phyloP scores from a whole-genome alignment of 2,329 filamentous ascomycete genomes.

The Colletotrichum sp. region DNA sequence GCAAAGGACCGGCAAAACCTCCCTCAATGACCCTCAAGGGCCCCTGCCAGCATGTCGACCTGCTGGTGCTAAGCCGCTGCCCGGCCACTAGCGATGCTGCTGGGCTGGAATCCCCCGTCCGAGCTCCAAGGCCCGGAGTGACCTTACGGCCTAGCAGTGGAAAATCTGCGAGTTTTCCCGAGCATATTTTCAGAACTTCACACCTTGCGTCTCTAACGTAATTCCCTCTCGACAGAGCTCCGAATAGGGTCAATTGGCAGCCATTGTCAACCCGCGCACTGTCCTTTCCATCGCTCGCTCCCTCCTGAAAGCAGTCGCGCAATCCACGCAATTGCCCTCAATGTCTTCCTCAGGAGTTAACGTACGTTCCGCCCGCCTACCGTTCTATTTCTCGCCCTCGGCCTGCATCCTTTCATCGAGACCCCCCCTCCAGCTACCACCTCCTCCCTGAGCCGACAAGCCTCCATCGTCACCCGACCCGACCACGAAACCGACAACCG shows the following conservation, averaged over 20 bases:
- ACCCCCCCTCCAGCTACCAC: background rate
- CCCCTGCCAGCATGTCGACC: background rate
- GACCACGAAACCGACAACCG: background rate
- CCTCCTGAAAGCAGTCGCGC: slow-evolving; percentile 42
- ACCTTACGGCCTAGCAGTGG: slow-evolving; percentile 24
- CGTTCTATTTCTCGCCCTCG: background rate
- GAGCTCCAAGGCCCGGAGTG: slow-evolving; percentile 30
- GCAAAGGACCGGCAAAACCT: slow-evolving; percentile 20
- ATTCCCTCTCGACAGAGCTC: slow-evolving; percentile 42
- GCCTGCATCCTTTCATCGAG: background rate
- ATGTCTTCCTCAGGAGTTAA: slow-evolving; percentile 75
- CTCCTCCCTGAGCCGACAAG: slow-evolving; percentile 11
- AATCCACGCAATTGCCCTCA: slow-evolving; percentile 46
- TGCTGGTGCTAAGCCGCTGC: background rate
- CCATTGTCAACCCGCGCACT: slow-evolving; percentile 40
- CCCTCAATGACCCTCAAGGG: background rate
- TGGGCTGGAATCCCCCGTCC: slow-evolving; percentile 25
- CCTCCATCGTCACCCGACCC: slow-evolving; percentile 5
- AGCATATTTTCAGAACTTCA: slow-evolving; percentile 45
- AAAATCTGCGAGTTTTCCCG: slow-evolving; percentile 55
- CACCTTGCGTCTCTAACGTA: slow-evolving; percentile 37
- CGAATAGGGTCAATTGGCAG: slow-evolving; percentile 49
- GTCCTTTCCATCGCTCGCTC: slow-evolving; percentile 37
- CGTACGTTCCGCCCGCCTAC: slow-evolving; percentile 51
- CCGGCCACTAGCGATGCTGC: background rate